Base-by-base conservation (phyloP, 1,139 yeast species). In the Zhuliangozyma parablackwelliae region DNA sequence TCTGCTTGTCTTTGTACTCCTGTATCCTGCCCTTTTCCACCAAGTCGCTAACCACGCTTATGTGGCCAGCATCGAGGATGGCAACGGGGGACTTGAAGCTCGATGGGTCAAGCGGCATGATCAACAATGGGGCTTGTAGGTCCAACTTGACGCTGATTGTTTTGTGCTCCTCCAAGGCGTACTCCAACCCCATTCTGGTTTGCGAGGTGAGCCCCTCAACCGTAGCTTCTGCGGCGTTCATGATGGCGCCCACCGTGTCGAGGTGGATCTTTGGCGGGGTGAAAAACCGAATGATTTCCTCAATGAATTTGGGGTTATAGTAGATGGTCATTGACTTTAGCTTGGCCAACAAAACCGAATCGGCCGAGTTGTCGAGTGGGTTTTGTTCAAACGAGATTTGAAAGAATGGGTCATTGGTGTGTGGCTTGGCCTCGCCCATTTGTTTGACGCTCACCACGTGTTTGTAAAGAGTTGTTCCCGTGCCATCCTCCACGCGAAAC, bases 171-270 rank as follows among this genome's bases (percentile, higher is more conserved):
- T 89, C 95, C 45, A 94, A 69, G 0, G 96, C 95, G 49, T 94
- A 89, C 56, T 90, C 96, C 27, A 94, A 71, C 0, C 98, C 97
- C 44, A 94, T 75, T 52, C 97, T 71, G 0, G 98, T 92, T 56
- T 89, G 96, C 24, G 83, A 72, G 0, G 96, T 81, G 45, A 94
- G 67, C 2, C 95, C 97, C 55, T 89, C 96, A 41, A 94, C 85
- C 0, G 97, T 89, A 0, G 92, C 89, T 46, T 90, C 96, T 0
- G 99, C 98, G 0, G 96, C 97, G 57, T 81, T 85, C 80, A 94
- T 80, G 24, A 94, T 79, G 6, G 95, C 95, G 25, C 92, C 95
- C 29, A 94, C 79, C 0, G 97, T 89, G 52, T 89, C 96, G 41
- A 83, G 67, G 51, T 90, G 96, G 28, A 80, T 79, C 42, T 79